These are phyloP conservation scores for Mycena alexandri DNA, from an alignment of 768 basidiomycete species.

Conservation along the genomic window DNA sequence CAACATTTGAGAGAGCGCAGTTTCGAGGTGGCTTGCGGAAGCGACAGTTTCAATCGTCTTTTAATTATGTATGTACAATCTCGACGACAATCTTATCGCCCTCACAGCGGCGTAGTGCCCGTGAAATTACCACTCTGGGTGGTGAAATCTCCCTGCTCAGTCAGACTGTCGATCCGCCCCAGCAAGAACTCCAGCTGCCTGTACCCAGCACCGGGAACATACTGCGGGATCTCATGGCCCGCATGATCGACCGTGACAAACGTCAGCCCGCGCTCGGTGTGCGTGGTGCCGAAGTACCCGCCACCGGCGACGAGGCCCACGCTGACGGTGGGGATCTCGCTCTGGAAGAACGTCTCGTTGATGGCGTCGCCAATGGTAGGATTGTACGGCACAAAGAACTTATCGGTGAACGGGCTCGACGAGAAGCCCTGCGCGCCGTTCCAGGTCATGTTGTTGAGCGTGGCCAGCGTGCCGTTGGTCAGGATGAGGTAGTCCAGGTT, in stretches of 20 bases:
- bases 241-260: constrained; percentile 15
- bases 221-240: constrained; percentile 13
- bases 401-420: constrained; percentile 22
- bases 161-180: constrained; percentile 23
- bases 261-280: constrained; percentile 22
- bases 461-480: constrained; percentile 24
- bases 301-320: constrained; percentile 21
- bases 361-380: constrained; percentile 13
- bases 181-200: constrained; percentile 17
- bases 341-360: constrained; percentile 17
- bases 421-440: constrained; percentile 25
- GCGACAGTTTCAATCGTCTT: constrained; percentile 18
- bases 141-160: constrained; percentile 23
- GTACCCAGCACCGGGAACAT: constrained; percentile 12
- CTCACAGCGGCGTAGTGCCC: constrained; percentile 24
- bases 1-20: constrained; percentile 1
- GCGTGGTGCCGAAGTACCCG: constrained; percentile 13
- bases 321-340: constrained; percentile 19
- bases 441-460: constrained; percentile 27
- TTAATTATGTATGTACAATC: constrained; percentile 4
- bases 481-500: constrained; percentile 22
- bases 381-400: constrained; percentile 27
- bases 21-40: too few relatives aligned
- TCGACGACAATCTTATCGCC: constrained; percentile 11
- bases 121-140: constrained; percentile 25